Evolutionary conservation across 176 grass and related monocot genomes (phyloP), one percentile per base, ranked within the genome.

Genomic region (Calamus simplicifolius): DNA sequence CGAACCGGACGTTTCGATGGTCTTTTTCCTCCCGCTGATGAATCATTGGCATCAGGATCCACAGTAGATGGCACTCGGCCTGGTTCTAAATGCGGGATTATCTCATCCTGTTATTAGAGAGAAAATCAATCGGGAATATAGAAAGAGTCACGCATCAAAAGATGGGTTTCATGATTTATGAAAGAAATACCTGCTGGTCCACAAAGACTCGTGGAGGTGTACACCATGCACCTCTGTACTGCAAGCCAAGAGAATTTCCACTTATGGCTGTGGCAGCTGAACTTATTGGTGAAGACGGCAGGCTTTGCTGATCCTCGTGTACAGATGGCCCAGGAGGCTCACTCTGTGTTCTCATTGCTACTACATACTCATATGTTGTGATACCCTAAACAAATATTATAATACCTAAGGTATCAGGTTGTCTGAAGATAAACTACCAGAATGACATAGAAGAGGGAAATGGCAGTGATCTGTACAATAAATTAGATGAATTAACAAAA

Each of bases 281-380:
- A 58, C 67, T 69, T 29, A 57, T 57, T 69, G 67, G 67, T 26
- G 67, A 69, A 49, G 67, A 69, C 12, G 52, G 67, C 16, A 69
- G 54, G 25, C 67, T 69, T 58, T 57, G 67, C 0, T 48, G 67
- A 69, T 69, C 67, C 30, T 69, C 67, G 49, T 69, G 23, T 7
- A 69, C 29, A 18, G 67, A 69, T 57, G 54, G 67, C 14, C 67
- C 54, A 58, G 67, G 67, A 18, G 53, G 67, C 49, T 69, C 53
- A 14, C 52, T 69, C 21, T 69, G 67, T 4, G 35, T 54, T 48
- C 67, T 58, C 67, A 69, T 69, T 69, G 67, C 67, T 5, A 69
- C 67, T 29, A 69, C 67, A 49, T 69, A 69, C 21, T 69, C 67
- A n/a, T 69, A 69, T 10, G 67, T 69, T 48, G 67, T 69, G 30